Evolutionary conservation across 192 early-diverging fungal genomes (phyloP), one percentile per base, ranked within the genome.

Genomic region (Borealophlyctis nickersoniae): DNA sequence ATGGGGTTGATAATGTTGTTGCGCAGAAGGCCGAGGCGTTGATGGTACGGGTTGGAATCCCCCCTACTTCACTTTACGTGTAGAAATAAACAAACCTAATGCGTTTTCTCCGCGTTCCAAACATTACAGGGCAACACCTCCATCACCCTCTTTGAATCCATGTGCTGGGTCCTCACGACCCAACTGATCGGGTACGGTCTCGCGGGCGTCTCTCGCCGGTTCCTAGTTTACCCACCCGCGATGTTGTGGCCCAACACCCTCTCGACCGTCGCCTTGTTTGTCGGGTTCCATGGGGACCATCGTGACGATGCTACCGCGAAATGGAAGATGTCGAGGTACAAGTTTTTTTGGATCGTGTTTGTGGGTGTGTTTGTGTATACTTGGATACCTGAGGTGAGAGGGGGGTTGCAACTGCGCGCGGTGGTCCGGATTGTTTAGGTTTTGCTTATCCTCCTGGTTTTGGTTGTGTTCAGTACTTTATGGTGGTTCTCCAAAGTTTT

Each of bases 201-300:
- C 74, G 87, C 87, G 50, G 92, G 87, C 61, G 71, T 86, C 16
- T 76, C 77, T 48, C 88, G 92, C 30, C 82, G 84, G 26, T 92
- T 86, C 71, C 75, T 97, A n/a, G 92, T 97, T 5, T 83, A 87
- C 52, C 93, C 93, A 29, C 76, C 88, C 1, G 75, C 81, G 9
- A 94, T 96, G 91, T 76, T 94, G 49, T 98, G 93, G 93, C 94
- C 94, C 2, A 62, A 81, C 2, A 88, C 81, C 31, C 77, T 96
- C 36, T 75, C 89, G 36, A 85, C 82, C 48, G 85, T 91, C 45
- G 85, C 89, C 16, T 74, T 95, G 29, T 92, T 5, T 29, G 30
- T 31, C 28, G 30, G 16, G 27, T 29, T 2, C 28, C 29, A 13
- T 60, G 28, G 24, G 66, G 14, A 55, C 19, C 39, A 19, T 45